phyloP scores from a whole-genome alignment of 108 stramenopile genomes.

The Stephanodiscus triporus region DNA sequence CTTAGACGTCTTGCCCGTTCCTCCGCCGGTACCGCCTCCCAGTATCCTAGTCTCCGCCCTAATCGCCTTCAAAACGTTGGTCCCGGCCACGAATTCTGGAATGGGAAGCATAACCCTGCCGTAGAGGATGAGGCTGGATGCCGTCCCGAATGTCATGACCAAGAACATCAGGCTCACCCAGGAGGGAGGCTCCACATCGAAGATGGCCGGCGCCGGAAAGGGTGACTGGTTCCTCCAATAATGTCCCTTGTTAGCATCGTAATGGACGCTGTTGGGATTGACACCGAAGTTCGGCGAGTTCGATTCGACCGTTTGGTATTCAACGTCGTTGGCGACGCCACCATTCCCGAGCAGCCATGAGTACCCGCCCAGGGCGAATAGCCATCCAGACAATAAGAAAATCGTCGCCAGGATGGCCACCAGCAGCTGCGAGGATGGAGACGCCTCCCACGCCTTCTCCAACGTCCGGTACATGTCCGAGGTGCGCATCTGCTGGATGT shows the following conservation, averaged over 20 bases:
- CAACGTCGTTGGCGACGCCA: slow-evolving; percentile 12
- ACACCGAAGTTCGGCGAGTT: slow-evolving; percentile 35
- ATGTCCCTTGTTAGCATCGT: not conserved
- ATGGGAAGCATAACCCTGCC: slow-evolving; percentile 71
- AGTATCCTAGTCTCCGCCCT: slow-evolving; percentile 57
- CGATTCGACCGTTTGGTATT: slow-evolving; percentile 28
- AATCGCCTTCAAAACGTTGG: slow-evolving; percentile 63
- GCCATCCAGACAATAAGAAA: slow-evolving; percentile 27
- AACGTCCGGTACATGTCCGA: slow-evolving; percentile 44
- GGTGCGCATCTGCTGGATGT: slow-evolving; percentile 45
- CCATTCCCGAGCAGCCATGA: slow-evolving; percentile 14
- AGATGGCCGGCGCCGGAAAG: slow-evolving; percentile 22
- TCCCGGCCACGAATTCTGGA: slow-evolving; percentile 75
- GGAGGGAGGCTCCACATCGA: slow-evolving; percentile 31
- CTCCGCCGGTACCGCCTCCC: slow-evolving; percentile 18
- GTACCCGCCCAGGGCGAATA: slow-evolving; percentile 24
- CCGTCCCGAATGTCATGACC: slow-evolving; percentile 41
- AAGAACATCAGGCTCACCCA: slow-evolving; percentile 25
- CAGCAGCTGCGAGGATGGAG: slow-evolving; percentile 41
- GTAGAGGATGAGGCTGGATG: slow-evolving; percentile 42
- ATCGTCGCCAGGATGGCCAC: slow-evolving; percentile 25
- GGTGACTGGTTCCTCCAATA: slow-evolving; percentile 38
- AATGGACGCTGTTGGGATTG: slow-evolving; percentile 9
- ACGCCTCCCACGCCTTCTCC: slow-evolving; percentile 36
- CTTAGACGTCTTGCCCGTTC: slow-evolving; percentile 10